These are phyloP conservation scores for Aspergillus hortae DNA, from an alignment of 2,329 filamentous ascomycete genomes.

Conservation along the genomic window DNA sequence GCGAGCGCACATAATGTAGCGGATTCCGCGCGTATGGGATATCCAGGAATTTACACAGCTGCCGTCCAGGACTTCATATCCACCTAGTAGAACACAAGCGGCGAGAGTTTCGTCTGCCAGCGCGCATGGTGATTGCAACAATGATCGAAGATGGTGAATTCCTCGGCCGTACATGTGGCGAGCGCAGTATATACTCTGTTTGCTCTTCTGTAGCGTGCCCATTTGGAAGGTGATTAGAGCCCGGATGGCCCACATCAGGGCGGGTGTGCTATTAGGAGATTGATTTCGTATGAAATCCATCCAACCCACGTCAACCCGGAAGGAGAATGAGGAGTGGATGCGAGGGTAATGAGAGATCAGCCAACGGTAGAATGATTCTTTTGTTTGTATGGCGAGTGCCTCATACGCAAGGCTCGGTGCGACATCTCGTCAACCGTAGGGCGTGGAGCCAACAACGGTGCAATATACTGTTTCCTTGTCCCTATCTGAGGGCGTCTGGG, in stretches of 20 bases:
- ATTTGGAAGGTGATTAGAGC: slow-evolving; percentile 10
- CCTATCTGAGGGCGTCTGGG: background rate
- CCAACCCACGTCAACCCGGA: slow-evolving; percentile 6
- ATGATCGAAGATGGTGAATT: slow-evolving; percentile 2
- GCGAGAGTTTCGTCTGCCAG: slow-evolving; percentile 12
- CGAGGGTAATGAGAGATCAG: slow-evolving; percentile 5
- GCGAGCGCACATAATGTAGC: slow-evolving; percentile 7
- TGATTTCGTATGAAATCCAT: slow-evolving; percentile 11
- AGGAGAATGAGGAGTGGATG: background rate
- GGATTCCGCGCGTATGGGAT: slow-evolving; percentile 5
- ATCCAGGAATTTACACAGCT: background rate
- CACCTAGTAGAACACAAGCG: slow-evolving; percentile 8
- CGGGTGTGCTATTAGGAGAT: background rate
- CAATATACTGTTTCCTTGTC: background rate
- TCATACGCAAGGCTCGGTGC: slow-evolving; percentile 6
- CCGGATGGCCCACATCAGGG: slow-evolving; percentile 9
- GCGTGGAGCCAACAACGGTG: background rate
- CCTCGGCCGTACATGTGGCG: slow-evolving; percentile 12
- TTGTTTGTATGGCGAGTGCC: slow-evolving; percentile 7
- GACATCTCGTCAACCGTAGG: slow-evolving; percentile 6
- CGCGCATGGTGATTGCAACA: slow-evolving; percentile 2
- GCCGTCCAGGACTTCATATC: slow-evolving; percentile 12
- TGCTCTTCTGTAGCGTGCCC: background rate
- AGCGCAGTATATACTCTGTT: slow-evolving; percentile 2
- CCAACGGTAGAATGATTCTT: slow-evolving; percentile 8